These are phyloP conservation scores for Kickxella alabastrina DNA, from an alignment of 192 early-diverging fungal genomes.

Conservation along the genomic window DNA sequence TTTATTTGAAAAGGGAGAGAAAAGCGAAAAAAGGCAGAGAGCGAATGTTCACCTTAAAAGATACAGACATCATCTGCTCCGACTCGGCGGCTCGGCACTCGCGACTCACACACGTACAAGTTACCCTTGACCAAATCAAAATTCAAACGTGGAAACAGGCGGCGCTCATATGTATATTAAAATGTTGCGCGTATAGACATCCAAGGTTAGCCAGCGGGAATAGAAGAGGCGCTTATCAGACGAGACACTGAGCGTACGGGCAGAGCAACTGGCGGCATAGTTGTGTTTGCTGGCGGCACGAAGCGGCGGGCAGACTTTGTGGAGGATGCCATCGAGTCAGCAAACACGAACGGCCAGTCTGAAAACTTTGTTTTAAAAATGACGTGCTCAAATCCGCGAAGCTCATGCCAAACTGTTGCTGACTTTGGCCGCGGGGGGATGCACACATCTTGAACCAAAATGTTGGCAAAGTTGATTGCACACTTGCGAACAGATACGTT, in stretches of 20 bases:
- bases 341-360: constrained; percentile 51
- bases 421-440: constrained; percentile 43
- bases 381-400: constrained; percentile 46
- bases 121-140: no score
- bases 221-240: constrained; percentile 6
- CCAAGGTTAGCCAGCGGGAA: constrained; percentile 14
- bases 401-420: constrained; percentile 42
- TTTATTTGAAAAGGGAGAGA: not conserved
- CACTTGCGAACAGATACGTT: constrained; percentile 40
- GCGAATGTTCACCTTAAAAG: no score
- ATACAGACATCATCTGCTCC: no score
- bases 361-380: constrained; percentile 50
- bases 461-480: constrained; percentile 40
- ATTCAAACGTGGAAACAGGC: not conserved
- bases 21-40: no score
- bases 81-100: no score
- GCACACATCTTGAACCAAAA: constrained; percentile 35
- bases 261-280: constrained; percentile 12
- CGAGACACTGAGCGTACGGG: constrained; percentile 24
- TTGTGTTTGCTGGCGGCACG: constrained; percentile 1
- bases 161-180: not conserved
- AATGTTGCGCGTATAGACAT: not conserved
- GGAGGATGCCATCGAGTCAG: constrained; percentile 15
- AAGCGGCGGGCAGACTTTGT: constrained; percentile 8
- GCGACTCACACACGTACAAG: no score